phyloP scores from a whole-genome alignment of 768 basidiomycete species.

The Rubroboletus pulcherrimus region DNA sequence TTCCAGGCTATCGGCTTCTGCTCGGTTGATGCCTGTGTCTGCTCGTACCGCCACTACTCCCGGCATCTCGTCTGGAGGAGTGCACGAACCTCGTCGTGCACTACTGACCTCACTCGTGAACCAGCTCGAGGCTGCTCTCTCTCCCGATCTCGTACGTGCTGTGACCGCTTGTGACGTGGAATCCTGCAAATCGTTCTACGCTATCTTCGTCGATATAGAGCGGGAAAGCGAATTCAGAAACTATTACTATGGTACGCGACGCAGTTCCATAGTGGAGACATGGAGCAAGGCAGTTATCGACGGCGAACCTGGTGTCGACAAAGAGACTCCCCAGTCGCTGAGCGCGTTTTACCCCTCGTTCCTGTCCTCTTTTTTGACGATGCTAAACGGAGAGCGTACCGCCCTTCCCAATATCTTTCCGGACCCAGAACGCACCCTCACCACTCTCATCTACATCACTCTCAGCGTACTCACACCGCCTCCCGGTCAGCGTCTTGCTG shows the following conservation, averaged over 20 bases:
- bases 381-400: conserved; percentile 67
- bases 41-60: conserved; percentile 74
- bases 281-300: conserved; percentile 64
- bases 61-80: conserved; percentile 11
- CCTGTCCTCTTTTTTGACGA: conserved; percentile 60
- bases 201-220: conserved; percentile 88
- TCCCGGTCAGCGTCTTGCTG: conserved; percentile 71
- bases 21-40: conserved; percentile 86
- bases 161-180: conserved; percentile 75
- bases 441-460: conserved; percentile 78
- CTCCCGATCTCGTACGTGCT: conserved; percentile 84
- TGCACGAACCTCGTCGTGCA: conserved; percentile 75
- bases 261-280: conserved; percentile 55
- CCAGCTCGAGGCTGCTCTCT: conserved; percentile 88
- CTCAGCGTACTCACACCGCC: conserved; percentile 79
- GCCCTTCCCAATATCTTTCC: conserved; percentile 86
- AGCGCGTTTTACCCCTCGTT: conserved; percentile 71
- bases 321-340: conserved; percentile 47
- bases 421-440: conserved; percentile 71
- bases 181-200: conserved; percentile 73
- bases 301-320: conserved; percentile 36
- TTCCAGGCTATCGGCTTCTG: conserved; percentile 87
- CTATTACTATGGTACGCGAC: conserved; percentile 88
- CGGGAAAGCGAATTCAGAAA: conserved; percentile 89
- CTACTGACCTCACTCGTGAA: conserved; percentile 93